Evolutionary conservation across 331 rosid species (phyloP).

Genomic region (Telfairia occidentalis): DNA sequence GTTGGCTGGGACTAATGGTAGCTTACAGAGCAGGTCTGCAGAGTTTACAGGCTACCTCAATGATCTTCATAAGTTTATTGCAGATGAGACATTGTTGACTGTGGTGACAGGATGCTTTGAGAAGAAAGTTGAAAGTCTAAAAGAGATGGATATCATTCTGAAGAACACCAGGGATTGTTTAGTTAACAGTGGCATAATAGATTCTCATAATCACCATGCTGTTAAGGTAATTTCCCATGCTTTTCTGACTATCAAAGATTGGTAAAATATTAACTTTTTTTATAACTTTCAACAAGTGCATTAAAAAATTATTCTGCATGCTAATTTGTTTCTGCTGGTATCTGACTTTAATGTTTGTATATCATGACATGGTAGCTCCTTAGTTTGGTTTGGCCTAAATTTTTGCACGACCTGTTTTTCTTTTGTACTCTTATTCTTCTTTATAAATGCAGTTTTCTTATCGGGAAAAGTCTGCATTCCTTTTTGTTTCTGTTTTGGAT

Average conservation of each 20-base stretch:
- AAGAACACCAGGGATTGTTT: constrained; percentile 35
- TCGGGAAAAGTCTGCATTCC: not conserved
- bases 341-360: not conserved
- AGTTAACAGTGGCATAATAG: constrained; percentile 30
- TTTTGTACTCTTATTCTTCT: not conserved
- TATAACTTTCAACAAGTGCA: not conserved
- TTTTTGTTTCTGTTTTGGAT: not conserved
- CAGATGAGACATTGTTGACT: constrained; percentile 41
- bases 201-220: constrained; percentile 27
- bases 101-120: constrained; percentile 43
- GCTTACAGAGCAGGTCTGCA: constrained; percentile 41
- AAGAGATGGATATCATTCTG: constrained; percentile 43
- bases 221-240: constrained; percentile 40
- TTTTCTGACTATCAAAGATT: not conserved
- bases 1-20: constrained; percentile 51
- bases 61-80: constrained; percentile 61
- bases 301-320: not conserved
- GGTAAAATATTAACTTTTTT: not conserved
- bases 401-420: not conserved
- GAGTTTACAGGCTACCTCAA: constrained; percentile 43
- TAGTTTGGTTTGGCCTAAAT: not conserved
- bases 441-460: not conserved
- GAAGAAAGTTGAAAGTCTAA: constrained; percentile 49
- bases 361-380: not conserved
- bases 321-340: not conserved